Base-by-base conservation (phyloP, 768 basidiomycete species). In the Suillus weaverae region DNA sequence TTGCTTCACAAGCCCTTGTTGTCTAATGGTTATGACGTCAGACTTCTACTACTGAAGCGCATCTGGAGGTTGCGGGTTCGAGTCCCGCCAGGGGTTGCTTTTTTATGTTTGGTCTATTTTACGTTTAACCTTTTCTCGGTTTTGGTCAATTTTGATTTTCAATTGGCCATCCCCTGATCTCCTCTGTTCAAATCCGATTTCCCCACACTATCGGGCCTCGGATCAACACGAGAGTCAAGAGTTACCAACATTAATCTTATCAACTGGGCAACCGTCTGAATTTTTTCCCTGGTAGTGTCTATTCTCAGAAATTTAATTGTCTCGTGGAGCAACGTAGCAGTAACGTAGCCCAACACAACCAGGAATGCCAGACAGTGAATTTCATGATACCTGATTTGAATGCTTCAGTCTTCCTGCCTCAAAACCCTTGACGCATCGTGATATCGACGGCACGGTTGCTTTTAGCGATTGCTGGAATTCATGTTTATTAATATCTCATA, bases 21-120 rank as follows among this genome's bases (percentile, higher is more conserved):
- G 89, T 90, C 88, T 90, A 90, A 90, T 90, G 89, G 89, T 81
- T 88, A 90, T 90, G 89, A 90, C 89, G 89, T 90, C 89, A 90
- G 89, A 90, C 89, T 90, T 90, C 89, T 90, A 88, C 64, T 6
- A 30, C 18, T 62, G 26, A 33, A 62, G 55, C 36, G 38, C 6
- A 88, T 90, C 89, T 90, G 89, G 87, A 89, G 89, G 88, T 85
- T 90, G 88, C 85, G 88, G 84, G 89, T 90, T 90, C 89, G 89
- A 90, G 82, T 89, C 89, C 84, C 88, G 86, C 87, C 85, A 84
- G 88, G 89, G 88, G 89, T 87, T 85, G 63, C 10, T 11, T 70
- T 70, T 70, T 41, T 57, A 20, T 54, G 33, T 8, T 18, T 30
- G 0, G 8, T 30, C 4, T 16, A 30, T 48, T 50, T 51, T 51